Conservation (phyloP, 306 rosid species). For the Citrullus amarus region DNA sequence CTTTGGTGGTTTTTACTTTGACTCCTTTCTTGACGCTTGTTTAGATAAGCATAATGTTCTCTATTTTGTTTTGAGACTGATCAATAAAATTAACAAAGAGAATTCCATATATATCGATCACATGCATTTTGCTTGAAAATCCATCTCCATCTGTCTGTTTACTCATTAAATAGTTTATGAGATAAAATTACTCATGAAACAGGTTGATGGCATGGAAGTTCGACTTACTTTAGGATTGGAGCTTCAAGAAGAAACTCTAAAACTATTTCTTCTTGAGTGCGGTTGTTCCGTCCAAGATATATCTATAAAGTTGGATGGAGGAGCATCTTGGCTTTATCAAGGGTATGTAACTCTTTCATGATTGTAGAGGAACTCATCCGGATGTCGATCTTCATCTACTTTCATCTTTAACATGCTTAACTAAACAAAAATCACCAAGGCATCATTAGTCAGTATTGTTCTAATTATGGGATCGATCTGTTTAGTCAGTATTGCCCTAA, state of each 20-base stretch:
- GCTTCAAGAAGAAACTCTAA: constrained; percentile 61
- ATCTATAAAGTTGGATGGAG: constrained; percentile 74
- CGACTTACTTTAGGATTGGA: constrained; percentile 62
- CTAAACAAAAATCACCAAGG: too few species aligned
- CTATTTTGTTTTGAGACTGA: not conserved
- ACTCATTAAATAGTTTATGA: constrained; percentile 18
- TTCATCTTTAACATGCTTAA: not conserved
- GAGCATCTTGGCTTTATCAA: constrained; percentile 97
- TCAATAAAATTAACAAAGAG: not conserved
- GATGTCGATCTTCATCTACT: not conserved
- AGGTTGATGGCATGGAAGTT: constrained; percentile 86
- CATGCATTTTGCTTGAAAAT: not conserved
- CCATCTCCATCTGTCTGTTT: not conserved
- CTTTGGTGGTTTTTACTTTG: not conserved
- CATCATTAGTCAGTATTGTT: too few species aligned
- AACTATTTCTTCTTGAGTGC: constrained; percentile 47
- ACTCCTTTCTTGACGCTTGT: not conserved
- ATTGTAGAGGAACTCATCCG: not conserved
- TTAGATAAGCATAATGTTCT: not conserved
- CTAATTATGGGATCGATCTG: too few species aligned
- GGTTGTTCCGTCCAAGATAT: constrained; percentile 57
- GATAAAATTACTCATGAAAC: constrained; percentile 25
- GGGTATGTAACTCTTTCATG: constrained; percentile 40
- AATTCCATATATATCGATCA: not conserved
- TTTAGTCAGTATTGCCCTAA: not conserved